Base-by-base conservation (phyloP, 768 basidiomycete species). In the Lentinula raphanica region DNA sequence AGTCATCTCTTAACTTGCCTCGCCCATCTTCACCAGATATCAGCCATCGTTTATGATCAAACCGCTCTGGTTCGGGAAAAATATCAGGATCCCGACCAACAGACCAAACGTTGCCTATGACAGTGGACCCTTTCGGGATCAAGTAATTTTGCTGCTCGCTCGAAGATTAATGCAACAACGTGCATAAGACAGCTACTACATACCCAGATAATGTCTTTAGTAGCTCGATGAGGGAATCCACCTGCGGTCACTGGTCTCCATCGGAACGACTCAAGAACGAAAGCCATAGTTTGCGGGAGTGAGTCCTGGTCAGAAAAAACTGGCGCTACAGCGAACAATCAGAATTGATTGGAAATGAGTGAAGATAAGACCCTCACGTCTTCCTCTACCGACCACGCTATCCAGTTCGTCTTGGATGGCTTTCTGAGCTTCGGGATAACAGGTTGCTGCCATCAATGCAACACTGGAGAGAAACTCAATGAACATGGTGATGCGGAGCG, bases 191-290 rank as follows among this genome's bases (percentile, higher is more conserved):
- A 21, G 60, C 70, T 7, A 9, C 9, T 23, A 44, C 42, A n/a
- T 58, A 84, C 85, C 76, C 84, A 89, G 25, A 81, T 66, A 29
- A 90, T 80, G 51, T 89, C 86, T 56, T 79, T 79, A 1, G 80
- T 82, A 1, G 87, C 80, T 45, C 80, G 79, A 61, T 90, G 88
- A 3, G 84, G 75, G 60, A 87, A 85, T 1, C 86, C 86, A 67
- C 74, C 70, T 4, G 75, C 69, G 19, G 69, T 79, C 15, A 82
- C 80, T 58, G 80, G 81, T 56, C 80, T 68, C 66, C 81, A 82
- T 49, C 81, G 69, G 58, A 76, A 78, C 1, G 74, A 70, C 64
- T 82, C 81, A 50, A 75, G 60, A n/a, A 79, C 77, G 63, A 79
- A 82, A 2, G 80, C 80, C 62, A 75, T 74, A 12, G 75, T 74